Evolutionary conservation across 192 early-diverging fungal species (phyloP).

Genomic region (Paraglomus occultum): DNA sequence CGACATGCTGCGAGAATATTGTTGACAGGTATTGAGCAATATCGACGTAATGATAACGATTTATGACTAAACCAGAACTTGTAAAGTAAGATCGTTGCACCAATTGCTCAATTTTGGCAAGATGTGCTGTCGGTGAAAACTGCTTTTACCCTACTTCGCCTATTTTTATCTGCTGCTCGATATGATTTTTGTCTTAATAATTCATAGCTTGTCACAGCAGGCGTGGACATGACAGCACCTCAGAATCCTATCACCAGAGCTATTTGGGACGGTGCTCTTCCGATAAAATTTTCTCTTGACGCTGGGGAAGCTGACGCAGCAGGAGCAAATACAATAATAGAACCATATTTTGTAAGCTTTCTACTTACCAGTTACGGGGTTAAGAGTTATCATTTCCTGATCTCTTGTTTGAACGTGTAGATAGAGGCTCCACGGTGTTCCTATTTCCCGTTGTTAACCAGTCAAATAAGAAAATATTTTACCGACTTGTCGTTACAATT

Average conservation of each 20-base stretch:
- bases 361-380: neutral
- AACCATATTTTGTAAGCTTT: conserved; percentile 40
- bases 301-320: conserved; percentile 26
- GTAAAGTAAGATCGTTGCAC: no score
- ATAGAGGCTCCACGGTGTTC: conserved; percentile 56
- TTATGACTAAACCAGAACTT: no score
- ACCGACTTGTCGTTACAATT: conserved; percentile 42
- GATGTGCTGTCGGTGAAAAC: no score
- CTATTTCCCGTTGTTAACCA: conserved; percentile 59
- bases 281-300: conserved; percentile 42
- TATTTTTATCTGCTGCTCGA: no score
- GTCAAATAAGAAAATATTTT: conserved; percentile 49
- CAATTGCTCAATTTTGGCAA: no score
- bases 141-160: no score
- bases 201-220: no score
- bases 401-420: conserved; percentile 29
- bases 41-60: no score
- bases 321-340: conserved; percentile 22
- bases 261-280: conserved; percentile 49
- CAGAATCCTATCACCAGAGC: conserved; percentile 45
- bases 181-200: no score
- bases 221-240: conserved; percentile 31
- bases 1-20: no score
- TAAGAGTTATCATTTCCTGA: neutral
- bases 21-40: no score